phyloP scores from a whole-genome alignment of 352 stramenopile species.

The Hyaloperonospora brassicae region DNA sequence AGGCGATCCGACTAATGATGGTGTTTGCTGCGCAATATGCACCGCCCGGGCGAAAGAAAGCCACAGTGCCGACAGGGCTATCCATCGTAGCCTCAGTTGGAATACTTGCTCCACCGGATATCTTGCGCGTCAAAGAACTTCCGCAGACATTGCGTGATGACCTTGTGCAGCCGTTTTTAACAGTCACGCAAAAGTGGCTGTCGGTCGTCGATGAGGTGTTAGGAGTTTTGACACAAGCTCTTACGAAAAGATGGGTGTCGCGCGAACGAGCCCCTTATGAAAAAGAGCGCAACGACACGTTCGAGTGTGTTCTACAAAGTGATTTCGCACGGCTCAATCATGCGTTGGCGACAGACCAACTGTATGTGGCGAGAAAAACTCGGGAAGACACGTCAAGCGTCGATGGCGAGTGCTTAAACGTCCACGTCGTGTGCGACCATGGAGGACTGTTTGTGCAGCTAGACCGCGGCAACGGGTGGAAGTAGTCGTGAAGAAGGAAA shows the following conservation, averaged over 20 bases:
- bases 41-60: slow-evolving; percentile 1
- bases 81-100: slow-evolving; percentile 17
- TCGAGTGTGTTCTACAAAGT: slow-evolving; percentile 9
- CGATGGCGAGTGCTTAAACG: slow-evolving; percentile 1
- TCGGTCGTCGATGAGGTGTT: slow-evolving; percentile 14
- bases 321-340: slow-evolving; percentile 19
- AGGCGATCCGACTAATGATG: slow-evolving; percentile 16
- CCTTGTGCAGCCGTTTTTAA: slow-evolving; percentile 6
- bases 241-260: slow-evolving; percentile 9
- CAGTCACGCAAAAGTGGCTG: slow-evolving; percentile 14
- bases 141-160: slow-evolving; percentile 8
- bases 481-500: too few relatives aligned
- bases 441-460: slow-evolving; percentile 4
- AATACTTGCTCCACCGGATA: slow-evolving; percentile 5
- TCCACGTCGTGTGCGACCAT: slow-evolving; percentile 4
- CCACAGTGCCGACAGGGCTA: slow-evolving; percentile 6
- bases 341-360: slow-evolving; percentile 13
- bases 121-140: slow-evolving; percentile 3
- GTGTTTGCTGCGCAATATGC: slow-evolving; percentile 14
- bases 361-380: slow-evolving; percentile 17
- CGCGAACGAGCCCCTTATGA: slow-evolving; percentile 16
- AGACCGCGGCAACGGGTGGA: too few relatives aligned
- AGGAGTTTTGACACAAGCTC: slow-evolving; percentile 12
- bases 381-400: background rate
- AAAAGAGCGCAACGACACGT: slow-evolving; percentile 6